Percentiles rank a stretch among this genome's conserved stretches.
phyloP scores from a whole-genome alignment of 371 early-diverging fungal genomes.

The Zancudomyces culisetae region DNA sequence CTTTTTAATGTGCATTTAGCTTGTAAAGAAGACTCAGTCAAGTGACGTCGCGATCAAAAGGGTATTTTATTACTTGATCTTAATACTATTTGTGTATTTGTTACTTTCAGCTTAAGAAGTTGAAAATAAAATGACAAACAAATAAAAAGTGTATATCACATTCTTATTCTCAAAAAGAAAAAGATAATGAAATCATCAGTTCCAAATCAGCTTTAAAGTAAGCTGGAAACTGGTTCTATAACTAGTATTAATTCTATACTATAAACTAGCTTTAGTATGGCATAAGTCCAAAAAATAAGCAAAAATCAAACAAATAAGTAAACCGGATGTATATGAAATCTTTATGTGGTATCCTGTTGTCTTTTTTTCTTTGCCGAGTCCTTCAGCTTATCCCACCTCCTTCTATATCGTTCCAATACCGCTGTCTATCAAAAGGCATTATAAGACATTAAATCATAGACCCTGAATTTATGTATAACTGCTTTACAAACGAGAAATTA shows the following conservation, averaged over 20 bases:
- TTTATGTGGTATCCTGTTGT: conserved; percentile 7
- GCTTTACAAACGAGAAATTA: too few relatives aligned
- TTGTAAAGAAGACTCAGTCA: too few relatives aligned
- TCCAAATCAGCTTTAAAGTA: neutral
- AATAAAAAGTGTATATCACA: neutral
- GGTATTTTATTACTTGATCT: neutral
- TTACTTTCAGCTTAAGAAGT: too few relatives aligned
- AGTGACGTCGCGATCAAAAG: too few relatives aligned
- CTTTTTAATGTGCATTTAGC: neutral
- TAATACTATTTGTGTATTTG: neutral
- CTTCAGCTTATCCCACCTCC: conserved; percentile 74
- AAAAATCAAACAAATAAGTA: too few relatives aligned
- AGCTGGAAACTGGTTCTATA: neutral
- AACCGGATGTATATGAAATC: neutral
- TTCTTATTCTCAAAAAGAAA: neutral
- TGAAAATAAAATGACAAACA: neutral
- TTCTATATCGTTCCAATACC: conserved; percentile 51
- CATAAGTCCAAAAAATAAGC: too few relatives aligned
- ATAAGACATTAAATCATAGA: neutral
- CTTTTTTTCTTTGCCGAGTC: conserved; percentile 55
- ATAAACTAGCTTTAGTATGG: neutral
- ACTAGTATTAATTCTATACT: neutral
- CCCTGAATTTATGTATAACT: neutral
- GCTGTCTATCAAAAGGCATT: conserved; percentile 14
- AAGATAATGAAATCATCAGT: neutral